Conservation (phyloP, 345 rosid species). For the Citrus maxima region DNA sequence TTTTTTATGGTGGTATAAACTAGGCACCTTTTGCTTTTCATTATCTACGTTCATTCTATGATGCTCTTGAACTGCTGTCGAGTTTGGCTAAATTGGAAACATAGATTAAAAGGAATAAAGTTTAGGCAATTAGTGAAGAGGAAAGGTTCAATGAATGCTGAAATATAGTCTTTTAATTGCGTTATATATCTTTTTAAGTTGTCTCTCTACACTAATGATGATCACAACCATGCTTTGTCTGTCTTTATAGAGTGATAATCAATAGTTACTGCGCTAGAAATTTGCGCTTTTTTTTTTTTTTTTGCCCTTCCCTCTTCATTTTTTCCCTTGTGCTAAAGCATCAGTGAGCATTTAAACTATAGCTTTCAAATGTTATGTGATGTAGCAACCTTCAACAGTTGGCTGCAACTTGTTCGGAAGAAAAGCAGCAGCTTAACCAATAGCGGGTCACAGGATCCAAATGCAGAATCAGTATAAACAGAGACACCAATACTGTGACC, state of each 20-base stretch:
- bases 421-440: not conserved
- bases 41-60: not conserved
- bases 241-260: not conserved
- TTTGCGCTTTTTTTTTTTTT: not conserved
- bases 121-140: not conserved
- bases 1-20: not conserved
- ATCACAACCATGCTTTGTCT: conserved; percentile 11
- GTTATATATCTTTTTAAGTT: not conserved
- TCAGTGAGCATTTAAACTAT: not conserved
- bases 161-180: not conserved
- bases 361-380: not conserved
- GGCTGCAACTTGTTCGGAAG: not conserved
- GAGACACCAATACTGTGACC: not conserved
- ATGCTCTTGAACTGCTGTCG: not conserved
- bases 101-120: not conserved
- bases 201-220: not conserved
- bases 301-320: not conserved
- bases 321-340: not conserved
- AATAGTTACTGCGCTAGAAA: not conserved
- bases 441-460: not conserved
- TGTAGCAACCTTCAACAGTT: not conserved
- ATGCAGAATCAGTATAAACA: not conserved
- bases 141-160: not conserved
- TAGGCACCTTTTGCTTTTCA: not conserved
- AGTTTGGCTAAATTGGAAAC: not conserved